A percentile compares a stretch with the other conserved stretches of the same genome.
phyloP scores from a whole-genome alignment of 23 red algal genomes.

The Pyropia haitanensis region DNA sequence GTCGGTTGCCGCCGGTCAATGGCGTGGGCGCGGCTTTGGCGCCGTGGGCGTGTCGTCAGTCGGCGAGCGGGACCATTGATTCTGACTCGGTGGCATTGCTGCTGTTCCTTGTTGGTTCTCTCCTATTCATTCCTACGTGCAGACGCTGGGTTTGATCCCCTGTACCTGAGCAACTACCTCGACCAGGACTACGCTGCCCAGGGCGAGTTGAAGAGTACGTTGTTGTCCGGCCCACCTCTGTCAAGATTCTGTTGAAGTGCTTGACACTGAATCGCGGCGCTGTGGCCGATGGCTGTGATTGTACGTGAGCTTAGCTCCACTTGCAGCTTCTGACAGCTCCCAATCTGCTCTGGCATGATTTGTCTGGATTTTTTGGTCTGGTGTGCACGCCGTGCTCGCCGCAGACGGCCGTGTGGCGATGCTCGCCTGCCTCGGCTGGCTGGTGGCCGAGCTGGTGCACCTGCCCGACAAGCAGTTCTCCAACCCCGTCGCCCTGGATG shows the following conservation, averaged over 20 bases:
- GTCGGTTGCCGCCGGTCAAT: no score
- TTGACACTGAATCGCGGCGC: no score
- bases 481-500: constrained; percentile 61
- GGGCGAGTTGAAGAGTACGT: constrained; percentile 39
- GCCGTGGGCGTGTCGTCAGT: no score
- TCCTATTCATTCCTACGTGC: constrained; percentile 1
- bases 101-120: background rate
- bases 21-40: no score
- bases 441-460: constrained; percentile 78
- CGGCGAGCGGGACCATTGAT: no score
- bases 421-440: constrained; percentile 66
- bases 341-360: no score
- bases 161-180: constrained; percentile 67
- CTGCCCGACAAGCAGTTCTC: constrained; percentile 63
- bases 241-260: no score
- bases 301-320: no score
- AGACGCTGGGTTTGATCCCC: constrained; percentile 69
- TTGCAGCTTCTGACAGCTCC: no score
- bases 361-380: background rate
- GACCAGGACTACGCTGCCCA: constrained; percentile 60
- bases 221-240: no score
- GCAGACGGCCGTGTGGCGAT: constrained; percentile 59
- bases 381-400: background rate
- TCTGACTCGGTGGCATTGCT: no score
- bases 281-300: background rate